Evolutionary conservation across 2,329 filamentous ascomycete genomes (phyloP).

Genomic region (Colletotrichum ledebouriae): DNA sequence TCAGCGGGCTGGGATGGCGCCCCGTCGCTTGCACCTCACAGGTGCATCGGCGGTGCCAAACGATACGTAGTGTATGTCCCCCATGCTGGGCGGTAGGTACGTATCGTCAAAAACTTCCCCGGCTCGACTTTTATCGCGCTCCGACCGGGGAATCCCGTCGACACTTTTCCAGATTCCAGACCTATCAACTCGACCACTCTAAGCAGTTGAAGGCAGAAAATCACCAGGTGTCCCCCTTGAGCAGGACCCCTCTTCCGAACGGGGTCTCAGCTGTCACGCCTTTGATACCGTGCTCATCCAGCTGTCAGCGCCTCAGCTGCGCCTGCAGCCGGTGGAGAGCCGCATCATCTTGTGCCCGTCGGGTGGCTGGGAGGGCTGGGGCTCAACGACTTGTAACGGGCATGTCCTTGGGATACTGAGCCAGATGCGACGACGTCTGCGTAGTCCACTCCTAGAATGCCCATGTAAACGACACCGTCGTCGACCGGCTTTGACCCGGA

Average conservation of each 20-base stretch:
- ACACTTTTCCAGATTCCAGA: background rate
- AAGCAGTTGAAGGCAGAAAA: slow-evolving; percentile 20
- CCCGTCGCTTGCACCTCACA: slow-evolving; percentile 23
- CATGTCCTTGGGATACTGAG: background rate
- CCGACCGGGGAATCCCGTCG: slow-evolving; percentile 14
- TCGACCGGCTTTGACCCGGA: slow-evolving; percentile 6
- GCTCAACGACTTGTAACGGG: background rate
- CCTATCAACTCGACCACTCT: slow-evolving; percentile 19
- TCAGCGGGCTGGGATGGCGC: slow-evolving; percentile 3
- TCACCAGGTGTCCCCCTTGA: slow-evolving; percentile 6
- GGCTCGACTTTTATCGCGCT: slow-evolving; percentile 29
- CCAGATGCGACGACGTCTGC: background rate
- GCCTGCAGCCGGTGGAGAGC: background rate
- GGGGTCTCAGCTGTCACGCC: slow-evolving; percentile 19
- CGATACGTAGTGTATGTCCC: background rate
- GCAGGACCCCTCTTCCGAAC: slow-evolving; percentile 4
- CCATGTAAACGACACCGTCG: slow-evolving; percentile 1
- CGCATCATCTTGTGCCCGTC: background rate
- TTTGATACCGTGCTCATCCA: background rate
- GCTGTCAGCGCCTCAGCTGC: slow-evolving; percentile 5
- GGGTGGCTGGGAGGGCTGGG: slow-evolving; percentile 33
- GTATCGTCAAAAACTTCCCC: slow-evolving; percentile 12
- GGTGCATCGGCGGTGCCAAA: background rate
- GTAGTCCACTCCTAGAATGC: background rate
- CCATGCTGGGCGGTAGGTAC: slow-evolving; percentile 2